Evolutionary conservation across 495 filamentous ascomycete species (phyloP).

Genomic region (Podospora pseudopauciseta): DNA sequence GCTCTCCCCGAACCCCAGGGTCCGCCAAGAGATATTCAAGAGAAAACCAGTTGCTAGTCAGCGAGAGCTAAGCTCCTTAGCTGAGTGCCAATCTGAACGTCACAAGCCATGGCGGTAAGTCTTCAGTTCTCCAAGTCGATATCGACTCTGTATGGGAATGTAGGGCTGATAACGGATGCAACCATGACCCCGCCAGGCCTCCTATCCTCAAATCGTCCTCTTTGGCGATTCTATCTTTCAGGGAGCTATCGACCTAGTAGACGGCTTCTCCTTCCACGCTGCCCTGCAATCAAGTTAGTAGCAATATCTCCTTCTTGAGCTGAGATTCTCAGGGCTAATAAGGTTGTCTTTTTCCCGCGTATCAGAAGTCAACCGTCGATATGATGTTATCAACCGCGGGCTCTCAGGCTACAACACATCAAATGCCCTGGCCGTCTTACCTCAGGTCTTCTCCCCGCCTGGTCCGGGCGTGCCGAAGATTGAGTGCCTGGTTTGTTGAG

Average conservation of each 20-base stretch:
- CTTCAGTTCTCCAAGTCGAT: neutral
- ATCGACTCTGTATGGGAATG: neutral
- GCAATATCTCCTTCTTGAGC: slow-evolving; percentile 7
- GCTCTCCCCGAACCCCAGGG: neutral
- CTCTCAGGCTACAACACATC: slow-evolving; percentile 50
- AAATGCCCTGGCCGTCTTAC: slow-evolving; percentile 41
- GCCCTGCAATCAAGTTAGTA: slow-evolving; percentile 63
- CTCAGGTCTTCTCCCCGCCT: slow-evolving; percentile 41
- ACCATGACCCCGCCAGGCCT: slow-evolving; percentile 26
- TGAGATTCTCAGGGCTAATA: neutral
- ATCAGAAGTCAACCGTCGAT: slow-evolving; percentile 41
- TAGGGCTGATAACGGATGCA: slow-evolving; percentile 18
- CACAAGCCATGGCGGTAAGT: slow-evolving; percentile 27
- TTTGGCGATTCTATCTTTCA: slow-evolving; percentile 83
- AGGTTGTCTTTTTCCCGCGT: slow-evolving; percentile 1
- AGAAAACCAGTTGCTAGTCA: neutral
- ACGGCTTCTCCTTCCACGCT: slow-evolving; percentile 68
- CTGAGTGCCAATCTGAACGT: neutral
- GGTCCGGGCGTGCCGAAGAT: slow-evolving; percentile 52
- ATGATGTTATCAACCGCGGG: slow-evolving; percentile 50
- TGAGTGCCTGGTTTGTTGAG: slow-evolving; percentile 58
- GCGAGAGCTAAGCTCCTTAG: neutral
- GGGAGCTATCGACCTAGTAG: slow-evolving; percentile 49
- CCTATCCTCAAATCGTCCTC: slow-evolving; percentile 64
- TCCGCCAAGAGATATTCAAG: slow-evolving; percentile 6